A percentile compares a stretch with the other conserved stretches of the same genome.
These are phyloP conservation scores for Mentha longifolia DNA, from an alignment of 257 asterid genomes.

Conservation along the genomic window DNA sequence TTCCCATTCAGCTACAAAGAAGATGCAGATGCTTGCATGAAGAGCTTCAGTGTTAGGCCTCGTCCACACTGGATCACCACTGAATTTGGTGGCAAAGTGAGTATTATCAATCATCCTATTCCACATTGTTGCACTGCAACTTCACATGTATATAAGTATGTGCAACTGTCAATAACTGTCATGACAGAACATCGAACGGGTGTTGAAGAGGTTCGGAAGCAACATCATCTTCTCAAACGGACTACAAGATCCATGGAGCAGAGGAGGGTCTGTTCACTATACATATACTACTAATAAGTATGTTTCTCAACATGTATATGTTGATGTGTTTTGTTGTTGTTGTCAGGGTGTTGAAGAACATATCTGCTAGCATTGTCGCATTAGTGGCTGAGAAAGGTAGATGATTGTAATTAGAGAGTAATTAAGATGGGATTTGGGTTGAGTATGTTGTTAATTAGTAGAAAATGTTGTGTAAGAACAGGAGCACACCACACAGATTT, in stretches of 20 bases:
- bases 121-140: too few relatives aligned
- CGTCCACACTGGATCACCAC: constrained; percentile 82
- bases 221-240: constrained; percentile 82
- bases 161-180: background rate
- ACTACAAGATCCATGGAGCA: constrained; percentile 85
- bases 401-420: background rate
- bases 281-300: background rate
- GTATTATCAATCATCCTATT: constrained; percentile 14
- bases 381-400: constrained; percentile 67
- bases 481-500: constrained; percentile 86
- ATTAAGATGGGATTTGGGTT: background rate
- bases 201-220: constrained; percentile 70
- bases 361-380: constrained; percentile 75
- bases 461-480: constrained; percentile 24
- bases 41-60: constrained; percentile 57
- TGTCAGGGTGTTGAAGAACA: constrained; percentile 60
- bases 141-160: background rate
- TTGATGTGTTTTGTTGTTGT: background rate
- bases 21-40: constrained; percentile 43
- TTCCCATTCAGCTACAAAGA: constrained; percentile 58
- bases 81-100: constrained; percentile 71
- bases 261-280: constrained; percentile 64
- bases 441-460: background rate
- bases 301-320: background rate
- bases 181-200: constrained; percentile 57